Percentiles rank a stretch among this genome's conserved stretches.
Evolutionary conservation across 2,329 filamentous ascomycete genomes (phyloP).

Genomic region (Kalmusia sp.): DNA sequence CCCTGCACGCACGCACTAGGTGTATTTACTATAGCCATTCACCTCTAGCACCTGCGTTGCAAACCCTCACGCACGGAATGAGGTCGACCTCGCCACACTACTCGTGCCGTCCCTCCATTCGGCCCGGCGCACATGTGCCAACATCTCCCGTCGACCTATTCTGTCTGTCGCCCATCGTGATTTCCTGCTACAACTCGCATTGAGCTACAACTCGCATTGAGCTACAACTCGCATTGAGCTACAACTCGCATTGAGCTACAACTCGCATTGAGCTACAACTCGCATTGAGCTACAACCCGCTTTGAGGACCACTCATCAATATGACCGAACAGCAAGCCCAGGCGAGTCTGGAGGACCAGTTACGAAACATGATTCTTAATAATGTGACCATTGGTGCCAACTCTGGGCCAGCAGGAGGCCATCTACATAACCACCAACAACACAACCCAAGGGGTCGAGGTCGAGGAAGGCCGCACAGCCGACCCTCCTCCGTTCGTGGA

Average conservation of each 20-base stretch:
- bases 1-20: too few species aligned
- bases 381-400: slow-evolving; percentile 50
- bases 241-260: too few species aligned
- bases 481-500: slow-evolving; percentile 12
- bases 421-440: slow-evolving; percentile 26
- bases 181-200: background rate
- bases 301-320: slow-evolving; percentile 25
- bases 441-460: slow-evolving; percentile 7
- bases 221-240: too few species aligned
- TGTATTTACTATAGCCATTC: too few species aligned
- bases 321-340: slow-evolving; percentile 4
- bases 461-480: slow-evolving; percentile 19
- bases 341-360: slow-evolving; percentile 57
- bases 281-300: background rate
- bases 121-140: background rate
- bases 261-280: too few species aligned
- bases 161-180: background rate
- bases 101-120: background rate
- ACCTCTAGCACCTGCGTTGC: slow-evolving; percentile 7
- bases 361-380: slow-evolving; percentile 67
- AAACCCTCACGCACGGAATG: background rate
- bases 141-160: background rate
- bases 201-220: too few species aligned
- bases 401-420: slow-evolving; percentile 11
- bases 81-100: background rate